These are phyloP conservation scores for Fusarium sp. DNA, from an alignment of 2,329 filamentous ascomycete species.

Conservation along the genomic window DNA sequence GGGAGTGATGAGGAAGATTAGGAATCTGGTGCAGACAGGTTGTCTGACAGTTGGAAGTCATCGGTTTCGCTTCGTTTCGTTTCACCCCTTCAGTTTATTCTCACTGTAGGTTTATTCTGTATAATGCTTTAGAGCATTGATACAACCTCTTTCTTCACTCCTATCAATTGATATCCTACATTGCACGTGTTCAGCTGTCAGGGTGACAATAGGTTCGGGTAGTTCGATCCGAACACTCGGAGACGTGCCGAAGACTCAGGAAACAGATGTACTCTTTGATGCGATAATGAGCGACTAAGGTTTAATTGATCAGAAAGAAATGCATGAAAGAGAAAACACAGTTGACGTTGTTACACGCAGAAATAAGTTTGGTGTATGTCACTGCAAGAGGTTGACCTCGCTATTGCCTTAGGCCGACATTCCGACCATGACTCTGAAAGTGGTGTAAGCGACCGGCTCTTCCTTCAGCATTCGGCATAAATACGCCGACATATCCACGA, in stretches of 20 bases:
- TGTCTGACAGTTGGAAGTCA: neutral
- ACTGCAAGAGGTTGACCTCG: neutral
- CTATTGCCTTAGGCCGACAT: neutral
- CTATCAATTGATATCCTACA: neutral
- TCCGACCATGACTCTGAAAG: neutral
- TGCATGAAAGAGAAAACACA: neutral
- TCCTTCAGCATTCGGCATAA: slow-evolving; percentile 4
- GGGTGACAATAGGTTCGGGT: neutral
- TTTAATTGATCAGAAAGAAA: neutral
- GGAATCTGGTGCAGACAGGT: neutral
- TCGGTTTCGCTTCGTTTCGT: neutral
- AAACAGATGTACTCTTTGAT: neutral
- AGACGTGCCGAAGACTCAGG: neutral
- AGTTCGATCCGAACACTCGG: neutral
- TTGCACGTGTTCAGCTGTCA: neutral
- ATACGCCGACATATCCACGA: neutral
- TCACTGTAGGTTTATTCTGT: neutral
- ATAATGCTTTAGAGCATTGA: neutral
- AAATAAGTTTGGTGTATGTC: neutral
- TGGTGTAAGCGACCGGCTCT: neutral
- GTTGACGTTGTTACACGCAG: neutral
- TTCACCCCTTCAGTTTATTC: neutral
- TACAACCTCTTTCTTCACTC: neutral
- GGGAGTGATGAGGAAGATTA: neutral
- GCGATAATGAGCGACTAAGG: neutral